A percentile compares a stretch with the other conserved stretches of the same genome.
Evolutionary conservation across 768 basidiomycete genomes (phyloP).

Genomic region (Floccularia luteovirens): DNA sequence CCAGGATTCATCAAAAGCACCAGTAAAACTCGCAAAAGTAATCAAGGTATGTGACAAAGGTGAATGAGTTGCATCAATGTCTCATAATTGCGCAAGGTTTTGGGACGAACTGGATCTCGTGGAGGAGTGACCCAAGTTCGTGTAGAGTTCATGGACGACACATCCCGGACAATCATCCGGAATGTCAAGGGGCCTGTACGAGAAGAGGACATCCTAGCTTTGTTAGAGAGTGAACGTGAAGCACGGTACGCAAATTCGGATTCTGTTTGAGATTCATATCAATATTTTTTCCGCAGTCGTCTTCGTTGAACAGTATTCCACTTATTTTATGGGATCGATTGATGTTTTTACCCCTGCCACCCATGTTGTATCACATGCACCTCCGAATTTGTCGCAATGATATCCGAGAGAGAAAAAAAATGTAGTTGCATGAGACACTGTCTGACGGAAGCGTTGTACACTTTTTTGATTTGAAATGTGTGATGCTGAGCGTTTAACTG

Average conservation of each 20-base stretch:
- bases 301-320: conserved; percentile 22
- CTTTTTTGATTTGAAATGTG: neutral
- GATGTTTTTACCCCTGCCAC: too few relatives aligned
- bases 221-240: conserved; percentile 98
- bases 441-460: neutral
- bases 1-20: conserved; percentile 82
- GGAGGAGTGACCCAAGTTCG: conserved; percentile 99
- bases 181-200: conserved; percentile 99
- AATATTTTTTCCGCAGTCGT: conserved; percentile 16
- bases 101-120: conserved; percentile 97
- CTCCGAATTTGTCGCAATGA: neutral
- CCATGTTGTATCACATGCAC: too few relatives aligned
- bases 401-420: neutral
- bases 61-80: neutral
- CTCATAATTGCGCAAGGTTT: conserved; percentile 50
- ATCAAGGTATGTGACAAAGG: conserved; percentile 60
- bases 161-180: conserved; percentile 91
- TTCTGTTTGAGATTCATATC: neutral
- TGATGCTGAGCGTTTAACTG: conserved; percentile 1
- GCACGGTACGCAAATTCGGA: conserved; percentile 69
- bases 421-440: neutral
- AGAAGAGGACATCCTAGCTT: conserved; percentile 92
- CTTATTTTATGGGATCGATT: too few relatives aligned
- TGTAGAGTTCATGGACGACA: conserved; percentile 99
- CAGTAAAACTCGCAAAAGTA: conserved; percentile 97